Percentiles rank a stretch among this genome's conserved stretches.
Evolutionary conservation across 148 eudicot genomes (phyloP).

Genomic region (Nepenthes gracilis): DNA sequence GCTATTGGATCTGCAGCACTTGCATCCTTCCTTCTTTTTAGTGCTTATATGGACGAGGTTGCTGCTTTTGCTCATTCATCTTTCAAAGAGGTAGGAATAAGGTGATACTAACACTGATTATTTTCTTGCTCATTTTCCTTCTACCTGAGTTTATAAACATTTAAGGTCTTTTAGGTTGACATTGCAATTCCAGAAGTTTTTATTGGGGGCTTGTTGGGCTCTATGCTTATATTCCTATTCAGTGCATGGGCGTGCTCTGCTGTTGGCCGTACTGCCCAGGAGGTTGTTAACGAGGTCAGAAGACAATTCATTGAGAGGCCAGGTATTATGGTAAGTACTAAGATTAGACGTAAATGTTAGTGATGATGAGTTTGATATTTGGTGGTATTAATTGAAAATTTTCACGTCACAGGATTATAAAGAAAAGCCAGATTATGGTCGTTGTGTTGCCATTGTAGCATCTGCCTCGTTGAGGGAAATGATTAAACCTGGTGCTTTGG

Average conservation of each 20-base stretch:
- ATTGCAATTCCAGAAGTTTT: conserved; percentile 98
- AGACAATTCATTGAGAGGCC: conserved; percentile 98
- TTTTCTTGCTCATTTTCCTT: not conserved
- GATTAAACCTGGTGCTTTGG: conserved; percentile 95
- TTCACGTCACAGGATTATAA: conserved; percentile 59
- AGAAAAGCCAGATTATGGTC: conserved; percentile 96
- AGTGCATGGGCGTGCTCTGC: conserved; percentile 99
- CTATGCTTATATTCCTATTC: conserved; percentile 94
- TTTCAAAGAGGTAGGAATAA: conserved; percentile 57
- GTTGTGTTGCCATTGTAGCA: conserved; percentile 97
- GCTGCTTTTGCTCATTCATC: conserved; percentile 67
- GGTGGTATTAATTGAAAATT: conserved; percentile 4
- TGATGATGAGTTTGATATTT: not conserved
- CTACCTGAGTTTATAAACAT: conserved; percentile 2
- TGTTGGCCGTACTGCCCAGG: conserved; percentile 97
- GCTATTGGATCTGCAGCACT: conserved; percentile 99
- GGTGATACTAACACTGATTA: conserved; percentile 9
- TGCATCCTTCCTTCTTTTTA: conserved; percentile 96
- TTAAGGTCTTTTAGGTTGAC: conserved; percentile 57
- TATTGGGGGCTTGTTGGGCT: conserved; percentile 90
- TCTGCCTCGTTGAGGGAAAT: conserved; percentile 91
- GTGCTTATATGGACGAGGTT: conserved; percentile 99
- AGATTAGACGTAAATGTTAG: not conserved
- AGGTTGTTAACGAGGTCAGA: conserved; percentile 97
- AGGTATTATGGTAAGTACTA: conserved; percentile 74